These are phyloP conservation scores for Ceratocystiopsis sp. DNA, from an alignment of 2,329 filamentous ascomycete species.

Conservation along the genomic window DNA sequence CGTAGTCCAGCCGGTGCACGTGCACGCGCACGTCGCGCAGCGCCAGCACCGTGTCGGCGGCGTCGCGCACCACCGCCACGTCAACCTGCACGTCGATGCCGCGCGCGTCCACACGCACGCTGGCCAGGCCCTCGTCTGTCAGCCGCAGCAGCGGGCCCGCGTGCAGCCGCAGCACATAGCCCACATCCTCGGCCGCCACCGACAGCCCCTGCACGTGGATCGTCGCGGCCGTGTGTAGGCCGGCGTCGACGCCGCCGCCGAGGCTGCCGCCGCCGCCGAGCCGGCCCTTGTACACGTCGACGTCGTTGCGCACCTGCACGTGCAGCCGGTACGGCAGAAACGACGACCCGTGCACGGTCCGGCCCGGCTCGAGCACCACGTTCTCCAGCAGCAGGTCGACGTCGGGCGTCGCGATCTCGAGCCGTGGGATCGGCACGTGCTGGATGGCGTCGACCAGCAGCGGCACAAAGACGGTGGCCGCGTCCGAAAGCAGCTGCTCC, in stretches of 20 bases:
- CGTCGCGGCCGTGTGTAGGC: constrained; percentile 52
- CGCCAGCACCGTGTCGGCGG: constrained; percentile 64
- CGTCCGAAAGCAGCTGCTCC: constrained; percentile 54
- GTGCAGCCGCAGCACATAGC: constrained; percentile 75
- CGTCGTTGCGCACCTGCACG: constrained; percentile 68
- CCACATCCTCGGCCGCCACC: constrained; percentile 68
- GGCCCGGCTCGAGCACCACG: constrained; percentile 73
- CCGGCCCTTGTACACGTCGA: constrained; percentile 67
- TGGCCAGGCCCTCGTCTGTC: constrained; percentile 69
- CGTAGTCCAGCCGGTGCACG: constrained; percentile 72
- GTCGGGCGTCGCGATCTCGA: constrained; percentile 73
- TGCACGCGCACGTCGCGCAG: constrained; percentile 60
- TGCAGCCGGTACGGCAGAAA: constrained; percentile 77
- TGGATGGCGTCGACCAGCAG: constrained; percentile 61
- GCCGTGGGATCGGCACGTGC: constrained; percentile 72
- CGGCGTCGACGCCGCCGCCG: constrained; percentile 33
- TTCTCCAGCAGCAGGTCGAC: constrained; percentile 82
- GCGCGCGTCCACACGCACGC: constrained; percentile 68
- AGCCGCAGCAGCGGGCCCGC: constrained; percentile 52
- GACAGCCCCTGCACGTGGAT: constrained; percentile 72
- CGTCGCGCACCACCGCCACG: constrained; percentile 63
- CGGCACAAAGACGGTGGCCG: constrained; percentile 66
- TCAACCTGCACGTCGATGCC: constrained; percentile 79
- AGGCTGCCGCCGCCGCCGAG: constrained; percentile 24
- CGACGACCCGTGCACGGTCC: constrained; percentile 25